Percentiles rank a stretch among this genome's conserved stretches.
Conservation (phyloP, 805 yeast species). For the Suhomyces tanzawaensis region DNA sequence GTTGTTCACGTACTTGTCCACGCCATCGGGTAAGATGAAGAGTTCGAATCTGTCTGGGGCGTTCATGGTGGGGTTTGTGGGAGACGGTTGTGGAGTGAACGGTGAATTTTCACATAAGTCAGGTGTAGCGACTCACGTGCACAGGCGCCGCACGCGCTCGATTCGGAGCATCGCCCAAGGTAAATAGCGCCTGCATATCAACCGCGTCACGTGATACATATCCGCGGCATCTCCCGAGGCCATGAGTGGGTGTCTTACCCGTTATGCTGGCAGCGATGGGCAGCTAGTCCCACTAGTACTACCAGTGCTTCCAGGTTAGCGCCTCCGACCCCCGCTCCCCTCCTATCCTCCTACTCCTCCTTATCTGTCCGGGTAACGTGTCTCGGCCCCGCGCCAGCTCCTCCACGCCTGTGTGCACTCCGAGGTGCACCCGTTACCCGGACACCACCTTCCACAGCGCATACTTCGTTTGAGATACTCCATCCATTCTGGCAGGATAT, state of each 20-base stretch:
- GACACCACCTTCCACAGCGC: slow-evolving; percentile 5
- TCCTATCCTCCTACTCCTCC: too few species aligned
- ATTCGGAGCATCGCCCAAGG: too few species aligned
- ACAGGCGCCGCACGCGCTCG: too few species aligned
- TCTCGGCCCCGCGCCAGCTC: not conserved
- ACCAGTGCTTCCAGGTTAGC: too few species aligned
- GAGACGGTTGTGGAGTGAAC: not conserved
- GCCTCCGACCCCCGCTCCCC: too few species aligned
- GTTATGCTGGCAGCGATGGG: too few species aligned
- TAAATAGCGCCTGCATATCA: too few species aligned
- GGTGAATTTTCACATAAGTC: not conserved
- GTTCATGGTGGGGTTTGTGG: slow-evolving; percentile 58
- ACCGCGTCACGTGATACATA: too few species aligned
- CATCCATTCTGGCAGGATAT: too few species aligned
- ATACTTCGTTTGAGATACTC: not conserved
- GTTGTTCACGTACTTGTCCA: slow-evolving; percentile 76
- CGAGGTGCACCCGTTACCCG: slow-evolving; percentile 1
- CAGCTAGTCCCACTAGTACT: too few species aligned
- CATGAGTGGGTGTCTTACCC: too few species aligned
- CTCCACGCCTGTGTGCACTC: not conserved
- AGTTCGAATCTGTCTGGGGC: slow-evolving; percentile 99
- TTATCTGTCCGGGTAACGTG: not conserved
- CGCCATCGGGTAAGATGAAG: slow-evolving; percentile 96
- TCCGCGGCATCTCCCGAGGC: too few species aligned
- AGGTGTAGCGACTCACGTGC: not conserved